Evolutionary conservation across 1,284 basidiomycete genomes (phyloP).

Genomic region (Cryptococcus sp.): DNA sequence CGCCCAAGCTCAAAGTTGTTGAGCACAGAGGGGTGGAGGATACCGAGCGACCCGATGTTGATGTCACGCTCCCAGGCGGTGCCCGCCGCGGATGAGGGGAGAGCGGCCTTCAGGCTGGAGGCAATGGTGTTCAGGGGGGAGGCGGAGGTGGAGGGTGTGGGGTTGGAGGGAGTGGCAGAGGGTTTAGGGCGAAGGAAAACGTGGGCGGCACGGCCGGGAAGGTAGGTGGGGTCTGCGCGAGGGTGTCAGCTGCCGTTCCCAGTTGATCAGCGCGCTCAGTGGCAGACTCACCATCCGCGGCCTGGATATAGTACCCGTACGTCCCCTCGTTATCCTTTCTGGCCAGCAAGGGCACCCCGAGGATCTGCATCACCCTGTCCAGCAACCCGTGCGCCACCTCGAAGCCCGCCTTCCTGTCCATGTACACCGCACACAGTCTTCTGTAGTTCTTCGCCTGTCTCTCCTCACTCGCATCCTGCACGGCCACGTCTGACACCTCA

Average conservation of each 20-base stretch:
- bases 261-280: neutral
- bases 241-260: too few relatives aligned
- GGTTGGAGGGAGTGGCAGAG: constrained; percentile 37
- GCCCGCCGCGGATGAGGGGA: constrained; percentile 28
- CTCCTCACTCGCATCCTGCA: constrained; percentile 76
- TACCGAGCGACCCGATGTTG: constrained; percentile 77
- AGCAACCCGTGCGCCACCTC: constrained; percentile 94
- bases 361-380: constrained; percentile 89
- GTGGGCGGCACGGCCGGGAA: constrained; percentile 88
- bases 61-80: constrained; percentile 55
- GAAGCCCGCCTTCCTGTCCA: constrained; percentile 93
- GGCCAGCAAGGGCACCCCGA: constrained; percentile 78
- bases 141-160: constrained; percentile 25
- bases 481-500: constrained; percentile 87
- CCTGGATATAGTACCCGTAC: constrained; percentile 88
- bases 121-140: constrained; percentile 47
- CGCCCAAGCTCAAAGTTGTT: constrained; percentile 88
- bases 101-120: constrained; percentile 46
- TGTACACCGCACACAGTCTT: constrained; percentile 86
- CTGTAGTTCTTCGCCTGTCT: constrained; percentile 83
- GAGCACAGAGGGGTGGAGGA: constrained; percentile 86
- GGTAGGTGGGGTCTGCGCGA: constrained; percentile 75
- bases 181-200: constrained; percentile 75
- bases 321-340: constrained; percentile 58
- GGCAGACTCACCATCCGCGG: constrained; percentile 64